These are phyloP conservation scores for Mucor circinelloides DNA, from an alignment of 371 early-diverging fungal species.

Conservation along the genomic window DNA sequence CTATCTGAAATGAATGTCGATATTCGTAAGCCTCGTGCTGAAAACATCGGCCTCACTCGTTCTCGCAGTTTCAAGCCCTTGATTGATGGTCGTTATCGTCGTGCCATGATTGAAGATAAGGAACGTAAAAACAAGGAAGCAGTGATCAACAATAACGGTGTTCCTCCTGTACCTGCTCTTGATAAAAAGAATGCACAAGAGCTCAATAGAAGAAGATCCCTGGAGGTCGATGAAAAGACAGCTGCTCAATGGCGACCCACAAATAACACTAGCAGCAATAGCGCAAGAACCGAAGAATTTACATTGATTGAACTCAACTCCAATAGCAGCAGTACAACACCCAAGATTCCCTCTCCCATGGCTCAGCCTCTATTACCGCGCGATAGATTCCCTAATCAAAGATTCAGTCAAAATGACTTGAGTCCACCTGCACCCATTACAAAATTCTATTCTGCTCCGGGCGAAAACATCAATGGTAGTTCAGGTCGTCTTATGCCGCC, in stretches of 20 bases:
- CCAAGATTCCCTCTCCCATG: slow-evolving; percentile 1
- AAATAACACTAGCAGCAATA: not conserved
- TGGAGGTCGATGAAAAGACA: slow-evolving; percentile 17
- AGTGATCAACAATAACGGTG: slow-evolving; percentile 12
- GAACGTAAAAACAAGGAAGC: slow-evolving; percentile 21
- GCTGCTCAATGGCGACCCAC: slow-evolving; percentile 17
- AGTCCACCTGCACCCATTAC: slow-evolving; percentile 7
- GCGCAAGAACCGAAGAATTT: slow-evolving; percentile 14
- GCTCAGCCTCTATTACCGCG: slow-evolving; percentile 8
- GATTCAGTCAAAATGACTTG: slow-evolving; percentile 3
- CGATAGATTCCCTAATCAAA: slow-evolving; percentile 9
- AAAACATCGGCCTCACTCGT: slow-evolving; percentile 46
- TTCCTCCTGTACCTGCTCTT: slow-evolving; percentile 2
- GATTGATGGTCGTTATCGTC: slow-evolving; percentile 49
- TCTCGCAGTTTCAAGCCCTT: slow-evolving; percentile 53
- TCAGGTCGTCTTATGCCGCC: slow-evolving; percentile 14
- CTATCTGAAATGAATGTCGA: slow-evolving; percentile 59
- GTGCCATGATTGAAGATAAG: slow-evolving; percentile 41
- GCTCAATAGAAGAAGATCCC: slow-evolving; percentile 16
- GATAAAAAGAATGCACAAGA: slow-evolving; percentile 6
- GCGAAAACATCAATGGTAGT: slow-evolving; percentile 17
- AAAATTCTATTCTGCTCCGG: slow-evolving; percentile 18
- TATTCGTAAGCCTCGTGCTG: slow-evolving; percentile 57
- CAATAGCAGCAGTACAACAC: not conserved
- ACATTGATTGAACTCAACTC: slow-evolving; percentile 19